Evolutionary conservation across 2,329 filamentous ascomycete genomes (phyloP).

Genomic region (Talaromyces sp.): DNA sequence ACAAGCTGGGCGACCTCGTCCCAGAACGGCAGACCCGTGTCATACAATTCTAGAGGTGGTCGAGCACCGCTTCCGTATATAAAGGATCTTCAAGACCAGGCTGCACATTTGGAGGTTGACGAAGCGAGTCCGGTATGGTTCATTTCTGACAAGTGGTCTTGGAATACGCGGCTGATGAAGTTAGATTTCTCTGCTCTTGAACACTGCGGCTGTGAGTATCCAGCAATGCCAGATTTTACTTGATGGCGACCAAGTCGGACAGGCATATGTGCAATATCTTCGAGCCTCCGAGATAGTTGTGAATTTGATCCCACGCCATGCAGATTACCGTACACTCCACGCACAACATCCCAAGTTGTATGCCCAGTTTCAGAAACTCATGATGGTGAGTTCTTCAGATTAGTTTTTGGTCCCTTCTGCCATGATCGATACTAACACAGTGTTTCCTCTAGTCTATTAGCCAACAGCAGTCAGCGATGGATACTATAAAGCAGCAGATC

Average conservation of each 20-base stretch:
- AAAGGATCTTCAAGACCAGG: conserved; percentile 41
- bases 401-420: background rate
- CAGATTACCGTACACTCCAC: conserved; percentile 66
- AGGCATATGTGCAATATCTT: conserved; percentile 80
- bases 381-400: conserved; percentile 32
- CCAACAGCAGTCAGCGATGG: conserved; percentile 42
- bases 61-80: conserved; percentile 36
- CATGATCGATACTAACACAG: background rate
- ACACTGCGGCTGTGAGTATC: conserved; percentile 36
- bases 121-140: conserved; percentile 30
- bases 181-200: conserved; percentile 35
- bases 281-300: conserved; percentile 75
- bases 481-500: conserved; percentile 40
- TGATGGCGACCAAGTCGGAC: conserved; percentile 53
- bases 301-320: conserved; percentile 71
- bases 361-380: conserved; percentile 51
- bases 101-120: conserved; percentile 31
- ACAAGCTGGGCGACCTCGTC: conserved; percentile 22
- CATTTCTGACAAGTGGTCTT: conserved; percentile 8
- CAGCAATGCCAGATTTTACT: conserved; percentile 31
- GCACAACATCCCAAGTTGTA: conserved; percentile 50
- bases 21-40: conserved; percentile 7
- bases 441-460: conserved; percentile 30
- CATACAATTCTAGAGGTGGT: conserved; percentile 19
- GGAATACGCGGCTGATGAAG: conserved; percentile 20